These are phyloP conservation scores for Xanthoceras sorbifolium DNA, from an alignment of 345 rosid species.

Conservation along the genomic window DNA sequence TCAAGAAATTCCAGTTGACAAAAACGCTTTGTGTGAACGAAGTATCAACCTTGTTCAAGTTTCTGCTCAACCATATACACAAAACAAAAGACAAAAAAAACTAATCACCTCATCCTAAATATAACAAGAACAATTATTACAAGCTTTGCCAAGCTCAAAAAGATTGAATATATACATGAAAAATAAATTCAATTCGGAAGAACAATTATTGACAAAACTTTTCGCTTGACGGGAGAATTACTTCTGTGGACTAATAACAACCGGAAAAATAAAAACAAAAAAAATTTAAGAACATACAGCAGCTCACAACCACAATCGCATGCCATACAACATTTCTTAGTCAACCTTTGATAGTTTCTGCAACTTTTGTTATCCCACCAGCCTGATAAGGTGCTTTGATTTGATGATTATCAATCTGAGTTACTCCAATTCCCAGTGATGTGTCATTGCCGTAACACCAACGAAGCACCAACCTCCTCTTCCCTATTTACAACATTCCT, in stretches of 20 bases:
- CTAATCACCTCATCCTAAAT: neutral
- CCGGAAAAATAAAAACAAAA: neutral
- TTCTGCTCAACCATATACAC: neutral
- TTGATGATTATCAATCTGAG: neutral
- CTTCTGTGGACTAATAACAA: neutral
- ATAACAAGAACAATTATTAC: neutral
- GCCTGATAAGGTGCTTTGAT: conserved; percentile 17
- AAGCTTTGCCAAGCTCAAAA: neutral
- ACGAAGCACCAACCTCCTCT: conserved; percentile 21
- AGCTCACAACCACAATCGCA: neutral
- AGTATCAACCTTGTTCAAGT: neutral
- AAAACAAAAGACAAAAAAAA: neutral
- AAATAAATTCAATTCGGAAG: conserved; percentile 5
- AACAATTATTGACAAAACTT: conserved; percentile 18
- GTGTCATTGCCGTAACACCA: neutral
- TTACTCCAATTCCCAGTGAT: neutral
- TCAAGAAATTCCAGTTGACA: neutral
- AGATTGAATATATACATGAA: neutral
- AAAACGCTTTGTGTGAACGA: neutral
- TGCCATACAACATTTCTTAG: conserved; percentile 4
- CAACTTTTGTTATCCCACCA: neutral
- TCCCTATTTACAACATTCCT: conserved; percentile 26
- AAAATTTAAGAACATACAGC: conserved; percentile 6
- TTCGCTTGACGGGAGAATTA: neutral
- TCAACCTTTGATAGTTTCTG: no score